phyloP scores from a whole-genome alignment of 345 rosid genomes.

The Isatis tinctoria region DNA sequence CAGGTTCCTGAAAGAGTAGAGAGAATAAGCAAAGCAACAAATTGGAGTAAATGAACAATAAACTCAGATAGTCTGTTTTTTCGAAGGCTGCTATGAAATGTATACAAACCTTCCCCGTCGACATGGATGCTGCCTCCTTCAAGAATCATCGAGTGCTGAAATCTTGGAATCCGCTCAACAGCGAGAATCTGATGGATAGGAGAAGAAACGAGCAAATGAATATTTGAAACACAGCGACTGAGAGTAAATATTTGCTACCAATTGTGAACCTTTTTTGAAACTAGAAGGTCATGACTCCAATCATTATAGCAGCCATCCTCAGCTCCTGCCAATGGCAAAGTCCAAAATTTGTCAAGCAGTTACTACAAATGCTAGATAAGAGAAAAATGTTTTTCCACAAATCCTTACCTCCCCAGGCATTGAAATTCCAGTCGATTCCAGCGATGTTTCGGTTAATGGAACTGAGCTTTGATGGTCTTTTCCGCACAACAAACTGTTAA shows the following conservation, averaged over 20 bases:
- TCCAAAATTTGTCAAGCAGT: conserved; percentile 9
- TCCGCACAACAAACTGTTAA: conserved; percentile 57
- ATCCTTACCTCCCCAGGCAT: conserved; percentile 77
- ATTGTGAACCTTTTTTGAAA: conserved; percentile 59
- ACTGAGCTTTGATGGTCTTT: conserved; percentile 24
- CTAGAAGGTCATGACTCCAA: conserved; percentile 84
- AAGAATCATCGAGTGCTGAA: conserved; percentile 65
- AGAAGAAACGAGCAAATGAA: conserved; percentile 19
- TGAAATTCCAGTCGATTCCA: conserved; percentile 89
- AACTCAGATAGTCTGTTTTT: neutral
- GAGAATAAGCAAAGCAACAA: neutral
- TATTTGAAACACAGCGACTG: neutral
- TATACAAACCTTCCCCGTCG: conserved; percentile 85
- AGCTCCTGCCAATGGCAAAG: conserved; percentile 40
- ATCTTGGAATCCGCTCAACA: conserved; percentile 68
- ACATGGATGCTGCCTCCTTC: conserved; percentile 99
- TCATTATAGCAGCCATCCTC: conserved; percentile 84
- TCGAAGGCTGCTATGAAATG: conserved; percentile 8
- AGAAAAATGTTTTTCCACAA: neutral
- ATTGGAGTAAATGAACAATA: neutral
- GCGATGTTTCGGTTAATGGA: conserved; percentile 47
- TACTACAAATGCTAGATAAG: neutral
- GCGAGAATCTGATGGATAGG: conserved; percentile 54
- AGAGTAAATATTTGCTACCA: neutral
- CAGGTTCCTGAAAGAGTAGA: conserved; percentile 60